Evolutionary conservation across 2,329 filamentous ascomycete genomes (phyloP).

Genomic region (Colletotrichum limetticola): DNA sequence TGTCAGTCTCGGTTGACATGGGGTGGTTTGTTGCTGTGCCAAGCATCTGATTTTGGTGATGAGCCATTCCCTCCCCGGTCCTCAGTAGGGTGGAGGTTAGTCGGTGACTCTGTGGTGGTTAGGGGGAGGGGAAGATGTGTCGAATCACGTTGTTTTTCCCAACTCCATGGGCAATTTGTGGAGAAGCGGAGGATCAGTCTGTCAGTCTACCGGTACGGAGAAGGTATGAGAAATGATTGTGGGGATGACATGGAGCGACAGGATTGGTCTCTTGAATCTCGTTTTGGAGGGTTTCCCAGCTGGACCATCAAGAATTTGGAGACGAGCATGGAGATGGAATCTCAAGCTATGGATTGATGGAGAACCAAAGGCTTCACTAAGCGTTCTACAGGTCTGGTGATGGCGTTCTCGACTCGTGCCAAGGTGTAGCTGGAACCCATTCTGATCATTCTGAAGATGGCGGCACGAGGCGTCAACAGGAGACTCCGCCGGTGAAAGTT

Average conservation of each 20-base stretch:
- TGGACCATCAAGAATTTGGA: neutral
- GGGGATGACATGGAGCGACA: neutral
- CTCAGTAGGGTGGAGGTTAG: neutral
- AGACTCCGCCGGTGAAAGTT: conserved; percentile 19
- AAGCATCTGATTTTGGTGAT: neutral
- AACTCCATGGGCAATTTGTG: conserved; percentile 6
- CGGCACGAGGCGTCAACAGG: conserved; percentile 27
- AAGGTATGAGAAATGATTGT: neutral
- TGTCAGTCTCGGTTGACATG: conserved; percentile 7
- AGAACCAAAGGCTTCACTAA: neutral
- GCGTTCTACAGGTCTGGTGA: neutral
- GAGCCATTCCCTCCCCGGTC: neutral
- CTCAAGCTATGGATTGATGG: neutral
- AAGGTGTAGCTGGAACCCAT: neutral
- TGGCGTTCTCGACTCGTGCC: conserved; percentile 1
- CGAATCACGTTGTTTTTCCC: neutral
- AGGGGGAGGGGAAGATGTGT: neutral
- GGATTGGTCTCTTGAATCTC: conserved; percentile 12
- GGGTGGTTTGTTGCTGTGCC: neutral
- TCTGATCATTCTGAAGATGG: neutral
- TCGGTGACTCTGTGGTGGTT: neutral
- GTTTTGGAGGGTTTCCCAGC: neutral
- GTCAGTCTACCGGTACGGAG: too few species aligned
- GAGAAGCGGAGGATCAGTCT: conserved; percentile 5
- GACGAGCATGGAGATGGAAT: neutral